Evolutionary conservation across 2,329 filamentous ascomycete genomes (phyloP), one percentile per base, ranked within the genome.

Genomic region (Aspergillus sergii): DNA sequence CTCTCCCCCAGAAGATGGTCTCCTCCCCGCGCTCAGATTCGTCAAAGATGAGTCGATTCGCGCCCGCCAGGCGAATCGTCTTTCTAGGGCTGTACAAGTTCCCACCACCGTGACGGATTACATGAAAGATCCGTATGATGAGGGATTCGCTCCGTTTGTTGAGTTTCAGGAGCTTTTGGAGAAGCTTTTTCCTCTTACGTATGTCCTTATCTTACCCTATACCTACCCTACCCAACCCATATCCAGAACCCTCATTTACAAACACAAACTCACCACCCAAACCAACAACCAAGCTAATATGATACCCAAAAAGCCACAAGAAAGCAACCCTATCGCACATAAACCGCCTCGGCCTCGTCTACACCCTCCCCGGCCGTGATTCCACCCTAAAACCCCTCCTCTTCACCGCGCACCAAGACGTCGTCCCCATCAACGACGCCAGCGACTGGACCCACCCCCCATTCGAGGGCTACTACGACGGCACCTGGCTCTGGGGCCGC

Each of bases 291-390:
- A 36, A 43, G 16, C n/a, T 12, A 45, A 46, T 0, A 46, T 6
- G 5, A 46, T 6, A 4, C 11, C 2, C 23, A 9, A 79, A 76
- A 58, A 78, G 76, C 11, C 75, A 77, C 64, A 70, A 79, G 43
- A 74, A 77, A 30, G 80, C 81, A 61, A 73, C 70, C 39, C 68
- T 85, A 10, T 85, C 88, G 62, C 86, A 84, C 53, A 79, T 90
- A 61, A 90, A 90, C 70, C 87, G 83, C 0, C 84, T 89, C 46
- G 88, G 87, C 14, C 78, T 90, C 2, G 76, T 90, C 32, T 89
- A 85, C 73, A 89, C 86, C 0, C 80, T 89, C 64, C 70, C 83
- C 6, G 88, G 88, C 21, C 80, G 78, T 7, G 80, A 88, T 59
- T 66, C 78, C 2, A 77, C 78, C 0, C 80, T 88, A n/a, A 86